Base-by-base conservation (phyloP, 306 rosid genomes). In the Aeschynomene evenia region DNA sequence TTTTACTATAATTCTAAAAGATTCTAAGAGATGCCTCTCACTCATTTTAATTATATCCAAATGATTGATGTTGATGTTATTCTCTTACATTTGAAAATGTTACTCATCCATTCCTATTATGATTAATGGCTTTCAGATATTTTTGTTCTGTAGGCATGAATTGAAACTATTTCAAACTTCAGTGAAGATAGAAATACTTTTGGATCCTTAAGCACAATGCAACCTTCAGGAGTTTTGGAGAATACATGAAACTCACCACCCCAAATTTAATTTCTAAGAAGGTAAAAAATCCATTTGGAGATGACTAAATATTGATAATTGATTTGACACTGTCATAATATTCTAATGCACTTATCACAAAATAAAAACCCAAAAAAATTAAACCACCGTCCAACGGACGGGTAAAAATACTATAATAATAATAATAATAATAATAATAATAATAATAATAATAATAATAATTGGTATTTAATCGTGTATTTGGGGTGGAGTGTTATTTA, bases 241-340 rank as follows among this genome's bases (percentile, higher is more conserved):
- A 4, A 68, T 67, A 20, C 69, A 53, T 66, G 54, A 71, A 77
- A 16, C 75, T 78, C 26, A 39, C 49, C 58, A 49, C 70, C 26
- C 48, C 81, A 55, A 77, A 45, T 55, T 55, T 77, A 23, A 72
- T 63, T 33, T 55, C 85, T 55, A 63, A 85, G 34, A 54, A 13
- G 48, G 77, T 87, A 71, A 77, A 82, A 63, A 90, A 93, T 34
- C 98, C 98, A 51, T 93, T 90, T 74, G 94, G 73, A 66, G 18
- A 29, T 16, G 75, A 31, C 20, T 16, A 40, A 54, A 58, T n/a
- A n/a, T 36, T 36, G 63, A 53, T 46, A n/a, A n/a, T n/a, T n/a
- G n/a, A n/a, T n/a, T n/a, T n/a, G n/a, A n/a, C n/a, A n/a, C n/a
- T n/a, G n/a, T n/a, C n/a, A n/a, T n/a, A n/a, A n/a, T n/a, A n/a